A percentile compares a stretch with the other conserved stretches of the same genome.
phyloP scores from a whole-genome alignment of 2,329 filamentous ascomycete species.

The Hirsutella thompsonii region DNA sequence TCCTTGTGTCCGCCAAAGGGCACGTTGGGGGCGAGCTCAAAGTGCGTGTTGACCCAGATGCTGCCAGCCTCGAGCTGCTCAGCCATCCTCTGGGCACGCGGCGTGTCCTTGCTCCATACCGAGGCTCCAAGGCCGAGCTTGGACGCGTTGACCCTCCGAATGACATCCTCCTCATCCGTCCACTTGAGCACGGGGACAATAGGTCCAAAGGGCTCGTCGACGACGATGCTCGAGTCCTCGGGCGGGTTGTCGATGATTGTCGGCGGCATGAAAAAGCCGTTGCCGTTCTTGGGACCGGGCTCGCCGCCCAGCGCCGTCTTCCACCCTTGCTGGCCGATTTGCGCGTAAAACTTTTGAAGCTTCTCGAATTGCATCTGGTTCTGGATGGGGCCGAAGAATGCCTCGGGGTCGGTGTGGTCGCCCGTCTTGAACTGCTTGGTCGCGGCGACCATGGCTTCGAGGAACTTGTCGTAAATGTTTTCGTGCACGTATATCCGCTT shows the following conservation, averaged over 20 bases:
- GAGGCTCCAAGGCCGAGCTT: conserved; percentile 39
- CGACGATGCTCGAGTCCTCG: conserved; percentile 37
- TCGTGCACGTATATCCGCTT: conserved; percentile 48
- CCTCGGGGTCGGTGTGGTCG: conserved; percentile 21
- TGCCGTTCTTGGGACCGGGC: neutral
- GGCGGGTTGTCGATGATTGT: conserved; percentile 45
- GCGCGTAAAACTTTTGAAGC: conserved; percentile 26
- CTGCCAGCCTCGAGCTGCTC: conserved; percentile 38
- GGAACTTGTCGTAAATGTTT: conserved; percentile 40
- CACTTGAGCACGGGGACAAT: neutral
- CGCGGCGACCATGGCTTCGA: conserved; percentile 17
- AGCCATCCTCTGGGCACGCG: conserved; percentile 34
- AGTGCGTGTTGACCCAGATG: conserved; percentile 39
- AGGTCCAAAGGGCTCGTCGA: conserved; percentile 34
- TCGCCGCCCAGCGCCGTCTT: neutral
- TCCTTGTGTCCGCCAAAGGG: conserved; percentile 8
- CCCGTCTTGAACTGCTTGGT: conserved; percentile 21
- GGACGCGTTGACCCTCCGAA: conserved; percentile 37
- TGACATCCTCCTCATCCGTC: conserved; percentile 29
- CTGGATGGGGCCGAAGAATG: conserved; percentile 24
- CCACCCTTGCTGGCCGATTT: conserved; percentile 21
- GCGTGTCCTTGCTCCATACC: conserved; percentile 40
- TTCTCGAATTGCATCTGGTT: conserved; percentile 52
- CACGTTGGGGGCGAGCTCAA: conserved; percentile 2
- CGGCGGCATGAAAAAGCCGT: conserved; percentile 41